A percentile compares a stretch with the other conserved stretches of the same genome.
phyloP scores from a whole-genome alignment of 176 grass and related monocot genomes.

The Cocos nucifera region DNA sequence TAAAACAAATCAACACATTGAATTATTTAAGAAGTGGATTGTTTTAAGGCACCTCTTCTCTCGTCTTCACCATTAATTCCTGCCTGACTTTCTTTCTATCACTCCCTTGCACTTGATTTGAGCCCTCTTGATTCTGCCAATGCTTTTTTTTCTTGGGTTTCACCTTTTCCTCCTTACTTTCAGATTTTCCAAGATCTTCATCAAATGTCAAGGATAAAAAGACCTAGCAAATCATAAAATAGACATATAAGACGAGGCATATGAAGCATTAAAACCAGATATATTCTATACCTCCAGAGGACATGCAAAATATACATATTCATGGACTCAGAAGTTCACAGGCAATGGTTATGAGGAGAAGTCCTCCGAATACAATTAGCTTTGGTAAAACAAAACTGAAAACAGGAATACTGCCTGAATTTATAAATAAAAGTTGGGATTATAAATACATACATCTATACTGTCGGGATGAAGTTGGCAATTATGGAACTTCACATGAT shows the following conservation, averaged over 20 bases:
- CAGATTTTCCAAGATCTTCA: conserved; percentile 68
- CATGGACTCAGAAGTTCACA: too few relatives aligned
- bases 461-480: conserved; percentile 91
- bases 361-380: too few relatives aligned
- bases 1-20: not conserved
- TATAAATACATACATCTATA: conserved; percentile 44
- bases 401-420: too few relatives aligned
- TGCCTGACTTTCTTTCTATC: conserved; percentile 69
- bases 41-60: conserved; percentile 57
- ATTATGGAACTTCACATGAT: conserved; percentile 68
- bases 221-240: conserved; percentile 31
- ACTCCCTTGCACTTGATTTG: conserved; percentile 40
- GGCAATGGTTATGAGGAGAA: too few relatives aligned
- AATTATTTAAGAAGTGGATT: not conserved
- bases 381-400: too few relatives aligned
- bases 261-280: too few relatives aligned
- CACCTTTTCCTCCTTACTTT: conserved; percentile 32
- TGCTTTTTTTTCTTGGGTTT: conserved; percentile 62
- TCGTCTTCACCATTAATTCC: conserved; percentile 62
- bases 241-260: too few relatives aligned
- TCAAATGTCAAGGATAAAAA: conserved; percentile 89
- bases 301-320: too few relatives aligned
- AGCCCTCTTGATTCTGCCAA: conserved; percentile 41
- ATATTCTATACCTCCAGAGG: too few relatives aligned
- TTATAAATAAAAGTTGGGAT: not conserved